These are phyloP conservation scores for Yamadazyma trypodendri DNA, from an alignment of 1,139 yeast genomes.

Conservation along the genomic window DNA sequence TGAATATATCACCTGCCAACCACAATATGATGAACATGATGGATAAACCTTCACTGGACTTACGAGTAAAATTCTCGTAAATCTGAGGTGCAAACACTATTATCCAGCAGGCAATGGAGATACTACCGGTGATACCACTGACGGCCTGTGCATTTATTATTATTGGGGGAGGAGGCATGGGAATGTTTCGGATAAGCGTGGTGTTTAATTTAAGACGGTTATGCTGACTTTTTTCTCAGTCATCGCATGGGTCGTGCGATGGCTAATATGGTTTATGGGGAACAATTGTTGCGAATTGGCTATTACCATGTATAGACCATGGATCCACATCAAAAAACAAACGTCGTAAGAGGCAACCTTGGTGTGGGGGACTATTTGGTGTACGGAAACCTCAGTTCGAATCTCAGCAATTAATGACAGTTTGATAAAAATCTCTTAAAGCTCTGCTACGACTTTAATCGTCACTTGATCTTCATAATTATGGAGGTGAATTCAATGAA, in stretches of 20 bases:
- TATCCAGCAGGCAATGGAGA: constrained; percentile 96
- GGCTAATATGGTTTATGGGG: neutral
- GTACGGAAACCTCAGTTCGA: too few relatives aligned
- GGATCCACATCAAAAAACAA: too few relatives aligned
- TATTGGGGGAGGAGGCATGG: constrained; percentile 66
- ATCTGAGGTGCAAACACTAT: constrained; percentile 97
- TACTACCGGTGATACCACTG: constrained; percentile 87
- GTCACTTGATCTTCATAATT: too few relatives aligned
- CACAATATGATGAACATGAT: constrained; percentile 79
- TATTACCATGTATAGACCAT: too few relatives aligned
- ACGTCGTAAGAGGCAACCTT: too few relatives aligned
- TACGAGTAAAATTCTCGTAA: constrained; percentile 81
- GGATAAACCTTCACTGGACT: constrained; percentile 85
- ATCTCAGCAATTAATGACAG: too few relatives aligned
- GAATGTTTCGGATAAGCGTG: too few relatives aligned
- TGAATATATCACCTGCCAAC: constrained; percentile 88
- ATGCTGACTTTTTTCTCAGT: constrained; percentile 2
- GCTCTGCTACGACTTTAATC: too few relatives aligned
- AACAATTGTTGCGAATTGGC: too few relatives aligned
- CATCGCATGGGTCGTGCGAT: neutral
- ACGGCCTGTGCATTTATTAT: constrained; percentile 73
- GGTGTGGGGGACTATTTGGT: too few relatives aligned
- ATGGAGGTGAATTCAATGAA: too few relatives aligned
- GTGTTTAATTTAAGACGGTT: neutral
- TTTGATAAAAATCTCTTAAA: too few relatives aligned